phyloP scores from a whole-genome alignment of 345 rosid species.

The Lenwebbia sp. region DNA sequence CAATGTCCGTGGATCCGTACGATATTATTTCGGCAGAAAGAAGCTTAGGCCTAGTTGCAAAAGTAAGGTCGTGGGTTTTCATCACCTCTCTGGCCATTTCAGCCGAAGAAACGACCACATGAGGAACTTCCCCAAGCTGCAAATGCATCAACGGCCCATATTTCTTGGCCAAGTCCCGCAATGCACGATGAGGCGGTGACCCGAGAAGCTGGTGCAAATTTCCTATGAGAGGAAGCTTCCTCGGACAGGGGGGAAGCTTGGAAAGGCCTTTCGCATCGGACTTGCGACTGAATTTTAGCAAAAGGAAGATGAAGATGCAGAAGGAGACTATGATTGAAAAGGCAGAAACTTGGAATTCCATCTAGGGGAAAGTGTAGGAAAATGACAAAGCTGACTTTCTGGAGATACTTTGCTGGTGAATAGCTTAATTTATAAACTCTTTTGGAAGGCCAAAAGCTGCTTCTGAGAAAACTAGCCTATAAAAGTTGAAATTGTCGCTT shows the following conservation, averaged over 20 bases:
- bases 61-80: too few relatives aligned
- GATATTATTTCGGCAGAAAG: too few relatives aligned
- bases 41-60: too few relatives aligned
- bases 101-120: too few relatives aligned
- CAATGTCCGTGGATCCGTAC: too few relatives aligned
- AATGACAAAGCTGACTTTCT: neutral
- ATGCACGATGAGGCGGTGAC: conserved; percentile 5
- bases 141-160: conserved; percentile 28
- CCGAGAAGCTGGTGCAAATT: conserved; percentile 18
- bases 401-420: neutral
- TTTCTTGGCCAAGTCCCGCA: conserved; percentile 15
- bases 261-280: neutral
- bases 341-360: neutral
- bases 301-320: neutral
- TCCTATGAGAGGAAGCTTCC: conserved; percentile 21
- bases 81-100: too few relatives aligned
- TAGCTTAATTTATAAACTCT: neutral
- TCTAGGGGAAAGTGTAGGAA: neutral
- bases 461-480: too few relatives aligned
- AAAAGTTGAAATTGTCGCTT: neutral
- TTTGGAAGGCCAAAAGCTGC: neutral
- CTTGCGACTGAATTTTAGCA: neutral
- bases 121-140: conserved; percentile 11
- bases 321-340: neutral
- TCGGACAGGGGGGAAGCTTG: conserved; percentile 27